Percentiles rank a stretch among this genome's conserved stretches.
These are phyloP conservation scores for Kodamaea lidongshanica DNA, from an alignment of 805 yeast species.

Conservation along the genomic window DNA sequence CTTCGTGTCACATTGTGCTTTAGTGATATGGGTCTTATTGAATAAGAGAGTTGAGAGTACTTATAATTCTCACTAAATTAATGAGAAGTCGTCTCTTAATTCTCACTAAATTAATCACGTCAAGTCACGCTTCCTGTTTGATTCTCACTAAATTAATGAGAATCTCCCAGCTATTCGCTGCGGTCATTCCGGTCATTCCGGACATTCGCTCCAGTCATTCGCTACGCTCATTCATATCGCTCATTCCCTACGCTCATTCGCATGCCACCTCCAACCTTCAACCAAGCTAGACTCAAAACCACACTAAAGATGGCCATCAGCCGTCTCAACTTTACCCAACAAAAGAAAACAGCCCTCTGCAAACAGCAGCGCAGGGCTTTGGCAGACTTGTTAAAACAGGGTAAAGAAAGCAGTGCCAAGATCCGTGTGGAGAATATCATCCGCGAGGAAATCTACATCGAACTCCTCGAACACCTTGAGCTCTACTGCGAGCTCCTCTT, in stretches of 20 bases:
- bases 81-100: too few relatives aligned
- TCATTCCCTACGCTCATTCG: background rate
- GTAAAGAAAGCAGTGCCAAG: slow-evolving; percentile 76
- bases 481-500: slow-evolving; percentile 73
- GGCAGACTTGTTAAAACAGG: slow-evolving; percentile 63
- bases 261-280: slow-evolving; percentile 23
- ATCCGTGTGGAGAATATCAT: slow-evolving; percentile 81
- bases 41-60: too few relatives aligned
- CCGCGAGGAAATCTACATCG: slow-evolving; percentile 74
- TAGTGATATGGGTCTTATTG: too few relatives aligned
- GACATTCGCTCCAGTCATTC: too few relatives aligned
- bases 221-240: too few relatives aligned
- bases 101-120: too few relatives aligned
- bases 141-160: too few relatives aligned
- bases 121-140: too few relatives aligned
- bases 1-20: too few relatives aligned
- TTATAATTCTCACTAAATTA: too few relatives aligned
- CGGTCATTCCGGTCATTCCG: too few relatives aligned
- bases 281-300: slow-evolving; percentile 33
- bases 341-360: slow-evolving; percentile 66
- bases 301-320: slow-evolving; percentile 63
- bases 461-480: slow-evolving; percentile 72
- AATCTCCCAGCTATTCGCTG: too few relatives aligned
- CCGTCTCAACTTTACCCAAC: slow-evolving; percentile 64
- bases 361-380: slow-evolving; percentile 65